phyloP scores from a whole-genome alignment of 2,329 filamentous ascomycete species.

The Rutstroemia sp. region DNA sequence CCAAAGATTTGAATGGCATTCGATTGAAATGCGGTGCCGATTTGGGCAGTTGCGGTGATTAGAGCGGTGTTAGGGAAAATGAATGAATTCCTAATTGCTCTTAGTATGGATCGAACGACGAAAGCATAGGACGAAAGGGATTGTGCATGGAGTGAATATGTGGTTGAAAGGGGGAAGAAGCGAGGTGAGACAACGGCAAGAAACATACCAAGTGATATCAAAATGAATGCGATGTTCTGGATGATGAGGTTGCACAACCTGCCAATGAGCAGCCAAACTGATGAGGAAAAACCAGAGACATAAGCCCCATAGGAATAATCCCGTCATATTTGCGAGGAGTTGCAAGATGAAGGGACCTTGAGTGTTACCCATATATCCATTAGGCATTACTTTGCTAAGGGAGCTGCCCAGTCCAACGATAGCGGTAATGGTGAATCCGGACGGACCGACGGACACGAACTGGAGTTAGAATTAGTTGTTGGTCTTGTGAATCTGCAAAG shows the following conservation, averaged over 20 bases:
- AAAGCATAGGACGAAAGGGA: not conserved
- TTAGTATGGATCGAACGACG: not conserved
- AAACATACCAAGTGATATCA: conserved; percentile 65
- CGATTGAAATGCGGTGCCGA: conserved; percentile 55
- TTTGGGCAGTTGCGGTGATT: conserved; percentile 63
- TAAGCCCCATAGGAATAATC: conserved; percentile 77
- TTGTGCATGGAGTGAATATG: no score
- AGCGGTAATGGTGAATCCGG: conserved; percentile 52
- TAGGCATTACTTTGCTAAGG: conserved; percentile 34
- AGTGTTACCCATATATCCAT: conserved; percentile 35
- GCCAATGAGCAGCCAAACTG: conserved; percentile 67
- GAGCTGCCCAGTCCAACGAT: conserved; percentile 35
- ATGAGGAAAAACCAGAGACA: conserved; percentile 81
- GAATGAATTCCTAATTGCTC: conserved; percentile 50
- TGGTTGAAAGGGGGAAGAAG: no score
- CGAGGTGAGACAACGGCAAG: no score
- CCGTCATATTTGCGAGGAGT: conserved; percentile 50
- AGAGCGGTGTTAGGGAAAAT: conserved; percentile 43
- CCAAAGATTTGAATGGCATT: conserved; percentile 58
- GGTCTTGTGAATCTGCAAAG: conserved; percentile 4
- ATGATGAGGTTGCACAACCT: conserved; percentile 45
- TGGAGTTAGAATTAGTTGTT: conserved; percentile 14
- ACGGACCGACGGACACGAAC: conserved; percentile 75
- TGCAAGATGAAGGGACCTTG: conserved; percentile 39
- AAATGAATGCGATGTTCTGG: conserved; percentile 54